Conservation (phyloP, 2,329 filamentous ascomycete genomes). For the Scortechinia acanthostroma region DNA sequence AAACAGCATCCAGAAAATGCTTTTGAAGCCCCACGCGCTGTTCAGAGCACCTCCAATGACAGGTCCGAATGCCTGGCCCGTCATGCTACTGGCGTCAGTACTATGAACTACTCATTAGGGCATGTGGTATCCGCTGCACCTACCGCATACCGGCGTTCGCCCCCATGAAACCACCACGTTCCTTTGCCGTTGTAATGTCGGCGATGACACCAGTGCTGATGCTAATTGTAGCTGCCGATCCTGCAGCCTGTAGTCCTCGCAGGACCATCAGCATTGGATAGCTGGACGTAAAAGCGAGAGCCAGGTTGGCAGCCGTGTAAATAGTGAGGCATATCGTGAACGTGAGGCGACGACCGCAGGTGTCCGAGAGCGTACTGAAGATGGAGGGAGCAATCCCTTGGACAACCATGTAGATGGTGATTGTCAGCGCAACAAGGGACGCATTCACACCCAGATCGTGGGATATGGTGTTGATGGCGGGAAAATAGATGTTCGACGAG, state of each 20-base stretch:
- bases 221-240: conserved; percentile 30
- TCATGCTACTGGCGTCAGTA: conserved; percentile 22
- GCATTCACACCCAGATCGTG: conserved; percentile 16
- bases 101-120: no score
- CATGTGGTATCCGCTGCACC: no score
- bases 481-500: conserved; percentile 18
- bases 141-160: no score
- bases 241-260: conserved; percentile 31
- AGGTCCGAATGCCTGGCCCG: conserved; percentile 24
- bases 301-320: no score
- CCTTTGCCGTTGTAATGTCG: conserved; percentile 28
- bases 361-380: no score
- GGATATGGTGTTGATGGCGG: conserved; percentile 17
- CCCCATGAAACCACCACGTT: conserved; percentile 30
- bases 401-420: conserved; percentile 24
- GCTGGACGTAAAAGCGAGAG: no score
- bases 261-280: conserved; percentile 26
- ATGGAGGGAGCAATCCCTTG: no score
- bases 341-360: no score
- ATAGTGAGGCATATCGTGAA: no score
- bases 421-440: conserved; percentile 18
- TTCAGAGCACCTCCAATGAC: conserved; percentile 29
- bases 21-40: conserved; percentile 24
- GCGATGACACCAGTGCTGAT: conserved; percentile 27
- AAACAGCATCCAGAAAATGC: conserved; percentile 32